Conservation (phyloP, 306 rosid species). For the Trifolium repens region DNA sequence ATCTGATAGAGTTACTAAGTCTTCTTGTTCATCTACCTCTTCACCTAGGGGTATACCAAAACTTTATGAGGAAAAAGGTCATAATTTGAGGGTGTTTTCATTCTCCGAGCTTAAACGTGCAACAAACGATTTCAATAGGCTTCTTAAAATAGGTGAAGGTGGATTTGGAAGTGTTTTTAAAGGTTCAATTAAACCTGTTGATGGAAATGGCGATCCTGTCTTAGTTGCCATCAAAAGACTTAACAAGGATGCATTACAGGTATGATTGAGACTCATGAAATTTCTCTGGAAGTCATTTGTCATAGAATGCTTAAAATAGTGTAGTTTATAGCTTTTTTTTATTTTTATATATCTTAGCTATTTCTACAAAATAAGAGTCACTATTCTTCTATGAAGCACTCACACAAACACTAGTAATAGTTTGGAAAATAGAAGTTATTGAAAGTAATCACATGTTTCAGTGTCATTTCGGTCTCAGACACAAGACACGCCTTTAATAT, state of each 20-base stretch:
- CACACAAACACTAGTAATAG: background rate
- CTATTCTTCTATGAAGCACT: background rate
- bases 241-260: conserved; percentile 78
- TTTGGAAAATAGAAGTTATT: background rate
- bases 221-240: conserved; percentile 80
- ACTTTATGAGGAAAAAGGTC: conserved; percentile 82
- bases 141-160: conserved; percentile 86
- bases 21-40: conserved; percentile 63
- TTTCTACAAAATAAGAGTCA: background rate
- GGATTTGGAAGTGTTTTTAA: conserved; percentile 90
- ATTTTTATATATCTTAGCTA: background rate
- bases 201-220: conserved; percentile 57
- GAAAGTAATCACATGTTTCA: background rate
- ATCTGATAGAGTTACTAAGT: conserved; percentile 51
- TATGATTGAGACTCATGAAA: conserved; percentile 37
- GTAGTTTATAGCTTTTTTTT: background rate
- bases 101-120: conserved; percentile 67
- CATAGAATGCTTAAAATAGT: background rate
- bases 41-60: conserved; percentile 77
- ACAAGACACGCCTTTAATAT: background rate
- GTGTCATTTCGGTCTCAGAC: background rate
- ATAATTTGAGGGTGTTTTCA: conserved; percentile 67
- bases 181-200: conserved; percentile 70
- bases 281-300: background rate
- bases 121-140: conserved; percentile 64